These are phyloP conservation scores for Maudiozyma serrabonitensis DNA, from an alignment of 805 yeast genomes.

Conservation along the genomic window DNA sequence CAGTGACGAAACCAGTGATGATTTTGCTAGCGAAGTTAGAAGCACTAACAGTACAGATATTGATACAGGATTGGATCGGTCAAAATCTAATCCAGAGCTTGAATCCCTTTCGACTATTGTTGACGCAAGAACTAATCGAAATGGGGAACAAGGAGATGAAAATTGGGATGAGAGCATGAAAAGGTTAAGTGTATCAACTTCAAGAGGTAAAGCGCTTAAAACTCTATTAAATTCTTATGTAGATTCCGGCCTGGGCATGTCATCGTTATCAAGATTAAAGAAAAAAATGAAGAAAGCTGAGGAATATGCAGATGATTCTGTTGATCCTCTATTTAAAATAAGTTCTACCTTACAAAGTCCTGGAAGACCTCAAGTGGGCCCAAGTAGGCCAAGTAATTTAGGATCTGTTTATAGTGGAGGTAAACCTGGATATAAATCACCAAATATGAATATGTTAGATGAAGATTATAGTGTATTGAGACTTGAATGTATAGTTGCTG, in stretches of 20 bases:
- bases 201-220: slow-evolving; percentile 6
- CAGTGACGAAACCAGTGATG: slow-evolving; percentile 1
- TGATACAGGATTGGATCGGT: slow-evolving; percentile 2
- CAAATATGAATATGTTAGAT: slow-evolving; percentile 6
- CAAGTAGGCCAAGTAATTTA: not conserved
- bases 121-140: slow-evolving; percentile 8
- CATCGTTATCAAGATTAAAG: slow-evolving; percentile 22
- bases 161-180: slow-evolving; percentile 2
- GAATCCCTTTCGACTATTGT: slow-evolving; percentile 4
- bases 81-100: not conserved
- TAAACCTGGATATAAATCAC: not conserved
- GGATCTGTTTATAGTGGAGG: not conserved
- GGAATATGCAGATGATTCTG: slow-evolving; percentile 17
- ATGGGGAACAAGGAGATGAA: slow-evolving; percentile 6
- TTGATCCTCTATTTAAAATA: slow-evolving; percentile 24
- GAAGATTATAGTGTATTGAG: slow-evolving; percentile 31
- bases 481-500: slow-evolving; percentile 47
- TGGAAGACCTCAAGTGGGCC: slow-evolving; percentile 1
- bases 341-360: slow-evolving; percentile 5
- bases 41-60: not conserved
- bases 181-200: not conserved
- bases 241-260: slow-evolving; percentile 21
- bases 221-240: slow-evolving; percentile 16
- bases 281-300: slow-evolving; percentile 18
- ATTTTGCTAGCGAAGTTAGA: not conserved